These are phyloP conservation scores for Colletotrichum brevisporum DNA, from an alignment of 2,329 filamentous ascomycete genomes.

Conservation along the genomic window DNA sequence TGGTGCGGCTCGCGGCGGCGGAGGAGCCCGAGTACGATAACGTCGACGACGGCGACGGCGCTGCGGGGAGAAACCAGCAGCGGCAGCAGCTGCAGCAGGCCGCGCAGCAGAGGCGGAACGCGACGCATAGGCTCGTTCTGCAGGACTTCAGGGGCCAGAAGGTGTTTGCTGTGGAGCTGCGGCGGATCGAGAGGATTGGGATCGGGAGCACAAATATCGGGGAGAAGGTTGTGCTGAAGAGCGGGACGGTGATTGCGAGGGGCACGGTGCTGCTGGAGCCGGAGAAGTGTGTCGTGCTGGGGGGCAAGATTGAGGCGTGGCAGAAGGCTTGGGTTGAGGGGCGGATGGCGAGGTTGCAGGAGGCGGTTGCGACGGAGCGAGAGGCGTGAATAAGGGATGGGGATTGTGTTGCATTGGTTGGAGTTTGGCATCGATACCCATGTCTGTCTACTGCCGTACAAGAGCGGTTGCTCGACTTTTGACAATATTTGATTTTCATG, in stretches of 20 bases:
- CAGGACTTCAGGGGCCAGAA: constrained; percentile 83
- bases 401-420: constrained; percentile 6
- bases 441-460: no score
- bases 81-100: constrained; percentile 38
- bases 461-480: background rate
- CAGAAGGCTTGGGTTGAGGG: constrained; percentile 83
- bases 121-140: constrained; percentile 84
- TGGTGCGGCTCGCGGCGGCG: constrained; percentile 75
- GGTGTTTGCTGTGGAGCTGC: constrained; percentile 81
- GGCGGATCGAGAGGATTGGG: constrained; percentile 74
- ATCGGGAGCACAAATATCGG: constrained; percentile 80
- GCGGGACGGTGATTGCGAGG: constrained; percentile 76
- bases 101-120: constrained; percentile 53
- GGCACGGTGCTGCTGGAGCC: constrained; percentile 86
- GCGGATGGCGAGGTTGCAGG: constrained; percentile 77
- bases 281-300: constrained; percentile 77
- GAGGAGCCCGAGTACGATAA: constrained; percentile 64
- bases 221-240: constrained; percentile 81
- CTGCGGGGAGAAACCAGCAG: background rate
- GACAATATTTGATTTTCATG: background rate
- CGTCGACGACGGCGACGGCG: constrained; percentile 46
- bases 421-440: constrained; percentile 37
- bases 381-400: constrained; percentile 9
- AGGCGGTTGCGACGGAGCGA: constrained; percentile 62
- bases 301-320: constrained; percentile 87